A percentile compares a stretch with the other conserved stretches of the same genome.
These are phyloP conservation scores for Plectosphaerella plurivora DNA, from an alignment of 2,329 filamentous ascomycete species.

Conservation along the genomic window DNA sequence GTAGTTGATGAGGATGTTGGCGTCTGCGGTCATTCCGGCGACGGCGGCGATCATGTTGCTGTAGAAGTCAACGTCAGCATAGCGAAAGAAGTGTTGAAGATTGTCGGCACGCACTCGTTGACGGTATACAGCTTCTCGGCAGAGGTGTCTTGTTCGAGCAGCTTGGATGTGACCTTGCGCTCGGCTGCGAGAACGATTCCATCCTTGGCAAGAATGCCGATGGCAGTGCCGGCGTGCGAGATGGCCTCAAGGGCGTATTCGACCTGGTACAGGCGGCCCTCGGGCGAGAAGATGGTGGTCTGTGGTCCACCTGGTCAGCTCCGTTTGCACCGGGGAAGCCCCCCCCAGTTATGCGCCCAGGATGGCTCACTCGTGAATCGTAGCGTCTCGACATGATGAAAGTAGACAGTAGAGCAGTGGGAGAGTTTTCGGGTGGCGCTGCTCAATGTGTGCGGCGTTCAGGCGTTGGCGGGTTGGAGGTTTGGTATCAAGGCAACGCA, in stretches of 20 bases:
- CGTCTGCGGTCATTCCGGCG: slow-evolving; percentile 97
- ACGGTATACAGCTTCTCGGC: slow-evolving; percentile 99
- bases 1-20: slow-evolving; percentile 99
- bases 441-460: not conserved
- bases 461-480: not conserved
- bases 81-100: not conserved
- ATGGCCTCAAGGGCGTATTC: slow-evolving; percentile 99
- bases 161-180: slow-evolving; percentile 98
- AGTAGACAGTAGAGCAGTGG: not conserved
- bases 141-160: slow-evolving; percentile 98
- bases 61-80: slow-evolving; percentile 6
- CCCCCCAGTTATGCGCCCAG: not conserved
- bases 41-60: slow-evolving; percentile 99
- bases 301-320: slow-evolving; percentile 28
- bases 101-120: slow-evolving; percentile 69
- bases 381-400: slow-evolving; percentile 88
- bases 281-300: slow-evolving; percentile 99
- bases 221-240: slow-evolving; percentile 93
- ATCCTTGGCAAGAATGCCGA: slow-evolving; percentile 96
- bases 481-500: slow-evolving; percentile 5
- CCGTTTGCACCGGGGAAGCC: slow-evolving; percentile 16
- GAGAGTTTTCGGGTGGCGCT: not conserved
- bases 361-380: slow-evolving; percentile 77
- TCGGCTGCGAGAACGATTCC: slow-evolving; percentile 97
- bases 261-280: slow-evolving; percentile 97